Base-by-base conservation (phyloP, 805 yeast genomes). In the Starmerella vaccinii region DNA sequence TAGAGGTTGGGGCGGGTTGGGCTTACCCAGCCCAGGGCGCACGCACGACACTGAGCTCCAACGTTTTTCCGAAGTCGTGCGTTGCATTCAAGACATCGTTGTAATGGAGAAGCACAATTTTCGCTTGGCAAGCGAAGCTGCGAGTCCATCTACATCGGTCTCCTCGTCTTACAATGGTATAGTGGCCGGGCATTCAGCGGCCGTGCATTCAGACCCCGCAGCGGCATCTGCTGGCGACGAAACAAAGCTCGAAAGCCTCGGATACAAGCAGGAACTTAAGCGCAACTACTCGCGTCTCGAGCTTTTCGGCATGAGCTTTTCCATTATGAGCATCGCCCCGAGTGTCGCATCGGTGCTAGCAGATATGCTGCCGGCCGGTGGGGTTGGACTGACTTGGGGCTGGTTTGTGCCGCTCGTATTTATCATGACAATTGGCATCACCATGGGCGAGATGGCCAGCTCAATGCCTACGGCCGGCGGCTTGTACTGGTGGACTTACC, bases 381-480 rank as follows among this genome's bases (percentile, higher is more conserved):
- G 84, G 0, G 78, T 74, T 9, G 78, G 81, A 5, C 71, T 80
- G 50, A 70, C 81, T 2, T 82, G 89, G 89, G 83, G 85, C 44
- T 83, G 90, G 89, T 64, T 79, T 43, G 59, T 78, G 15, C 73
- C 84, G 30, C 73, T 79, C 4, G 52, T 70, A 10, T 77, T 80
- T 57, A 78, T 82, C 50, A 60, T 80, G 49, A 61, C 71, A 9
- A 73, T 79, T n/a, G 87, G 86, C 16, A 55, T 75, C 7, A 71
- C 82, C 16, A 76, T 83, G 79, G 71, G 84, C 5, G 82, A 81
- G 59, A 64, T 81, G 54, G 84, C 82, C 1, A 74, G 81, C 33
- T 76, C 87, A 1, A 75, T 80, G 56, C 89, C 90, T 24, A 82
- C 89, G 1, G 76, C 83, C 19, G 89, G 89, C 49, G 89, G 89